Evolutionary conservation across 495 filamentous ascomycete species (phyloP).

Genomic region (Penicillium turbatum): DNA sequence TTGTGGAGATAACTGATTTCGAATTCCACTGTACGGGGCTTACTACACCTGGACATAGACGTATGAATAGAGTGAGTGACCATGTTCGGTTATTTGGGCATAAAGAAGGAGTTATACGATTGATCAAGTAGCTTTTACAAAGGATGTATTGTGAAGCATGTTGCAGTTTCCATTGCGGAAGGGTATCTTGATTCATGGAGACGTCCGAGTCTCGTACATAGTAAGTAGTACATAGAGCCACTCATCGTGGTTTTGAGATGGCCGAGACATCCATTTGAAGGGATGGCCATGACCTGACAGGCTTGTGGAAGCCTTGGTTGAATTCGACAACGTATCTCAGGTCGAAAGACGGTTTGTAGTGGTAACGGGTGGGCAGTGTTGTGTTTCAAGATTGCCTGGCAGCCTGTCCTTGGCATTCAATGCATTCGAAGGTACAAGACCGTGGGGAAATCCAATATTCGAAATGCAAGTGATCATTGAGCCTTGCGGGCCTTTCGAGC

Average conservation of each 20-base stretch:
- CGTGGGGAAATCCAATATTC: background rate
- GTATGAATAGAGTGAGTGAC: too few relatives aligned
- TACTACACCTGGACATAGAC: too few relatives aligned
- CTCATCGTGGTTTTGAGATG: background rate
- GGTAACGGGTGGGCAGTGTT: background rate
- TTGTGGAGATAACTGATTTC: too few relatives aligned
- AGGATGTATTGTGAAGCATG: background rate
- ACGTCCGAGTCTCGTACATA: conserved; percentile 9
- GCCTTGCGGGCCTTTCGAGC: conserved; percentile 28
- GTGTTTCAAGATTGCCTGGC: background rate
- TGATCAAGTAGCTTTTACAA: background rate
- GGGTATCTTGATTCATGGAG: conserved; percentile 16
- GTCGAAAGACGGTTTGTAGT: background rate
- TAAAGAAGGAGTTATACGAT: background rate
- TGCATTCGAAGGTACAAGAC: background rate
- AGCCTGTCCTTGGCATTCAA: background rate
- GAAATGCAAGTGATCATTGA: conserved; percentile 6
- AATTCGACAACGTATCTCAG: background rate
- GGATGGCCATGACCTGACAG: background rate
- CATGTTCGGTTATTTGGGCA: too few relatives aligned
- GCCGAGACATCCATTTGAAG: background rate
- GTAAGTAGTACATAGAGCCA: background rate
- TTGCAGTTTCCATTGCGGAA: conserved; percentile 1
- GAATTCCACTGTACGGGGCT: too few relatives aligned
- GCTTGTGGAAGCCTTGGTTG: background rate